Conservation (phyloP, 139 green algal species). For the Micractinium sp. region DNA sequence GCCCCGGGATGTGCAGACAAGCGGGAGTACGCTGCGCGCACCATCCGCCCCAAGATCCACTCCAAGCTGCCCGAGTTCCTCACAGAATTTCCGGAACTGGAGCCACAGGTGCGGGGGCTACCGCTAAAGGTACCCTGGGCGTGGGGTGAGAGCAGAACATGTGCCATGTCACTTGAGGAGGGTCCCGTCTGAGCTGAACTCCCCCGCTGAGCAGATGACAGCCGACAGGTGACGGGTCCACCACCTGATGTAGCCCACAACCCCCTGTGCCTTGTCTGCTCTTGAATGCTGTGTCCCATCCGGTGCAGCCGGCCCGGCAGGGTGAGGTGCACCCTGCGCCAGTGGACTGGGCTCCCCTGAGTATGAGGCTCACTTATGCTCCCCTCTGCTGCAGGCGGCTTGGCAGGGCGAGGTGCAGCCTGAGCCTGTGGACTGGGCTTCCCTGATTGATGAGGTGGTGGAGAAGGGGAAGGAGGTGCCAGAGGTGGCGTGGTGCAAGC, state of each 20-base stretch:
- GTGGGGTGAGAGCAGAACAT: not conserved
- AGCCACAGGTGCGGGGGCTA: slow-evolving; percentile 20
- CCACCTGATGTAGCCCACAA: too few species aligned
- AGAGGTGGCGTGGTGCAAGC: slow-evolving; percentile 86
- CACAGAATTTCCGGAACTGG: slow-evolving; percentile 56
- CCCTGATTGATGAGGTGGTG: slow-evolving; percentile 74
- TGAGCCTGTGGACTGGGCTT: slow-evolving; percentile 78
- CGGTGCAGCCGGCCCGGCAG: slow-evolving; percentile 10
- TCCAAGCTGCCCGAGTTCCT: slow-evolving; percentile 88
- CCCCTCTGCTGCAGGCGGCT: not conserved
- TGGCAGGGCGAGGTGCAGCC: slow-evolving; percentile 35
- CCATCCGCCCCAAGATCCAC: slow-evolving; percentile 93
- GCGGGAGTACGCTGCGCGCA: slow-evolving; percentile 87
- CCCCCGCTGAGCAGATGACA: too few species aligned
- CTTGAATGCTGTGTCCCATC: not conserved
- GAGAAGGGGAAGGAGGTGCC: slow-evolving; percentile 71
- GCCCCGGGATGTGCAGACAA: slow-evolving; percentile 72
- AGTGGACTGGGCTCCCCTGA: not conserved
- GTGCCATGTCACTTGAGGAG: not conserved
- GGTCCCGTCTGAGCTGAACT: too few species aligned
- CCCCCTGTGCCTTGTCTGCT: too few species aligned
- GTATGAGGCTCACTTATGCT: not conserved
- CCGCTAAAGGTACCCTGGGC: not conserved
- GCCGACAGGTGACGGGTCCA: too few species aligned
- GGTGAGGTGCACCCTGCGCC: not conserved